Base-by-base conservation (phyloP, 2,329 filamentous ascomycete species). In the Leptographium lundbergii region DNA sequence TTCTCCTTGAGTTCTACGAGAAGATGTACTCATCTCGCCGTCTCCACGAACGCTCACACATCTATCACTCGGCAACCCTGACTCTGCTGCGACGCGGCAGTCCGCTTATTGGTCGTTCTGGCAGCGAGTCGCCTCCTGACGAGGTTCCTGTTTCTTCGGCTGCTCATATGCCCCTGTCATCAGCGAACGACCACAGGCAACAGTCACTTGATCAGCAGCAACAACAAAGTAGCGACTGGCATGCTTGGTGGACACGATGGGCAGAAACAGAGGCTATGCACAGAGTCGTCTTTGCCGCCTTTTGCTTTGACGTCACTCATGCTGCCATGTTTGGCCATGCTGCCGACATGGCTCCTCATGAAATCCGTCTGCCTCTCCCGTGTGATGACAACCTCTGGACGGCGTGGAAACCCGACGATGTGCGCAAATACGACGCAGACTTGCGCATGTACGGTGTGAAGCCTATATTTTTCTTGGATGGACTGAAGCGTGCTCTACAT, bases 251-350 rank as follows among this genome's bases (percentile, higher is more conserved):
- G 91, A 83, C 85, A 62, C 82, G 88, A 60, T 96, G 91, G 91
- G 91, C 94, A 57, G 88, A 88, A 32, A 89, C 88, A 0, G 91
- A 96, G 69, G 88, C 91, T 0, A 95, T 91, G 63, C 83, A 90
- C 61, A 80, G 91, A 57, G 89, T 89, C 2, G 90, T 91, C 0
- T 96, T 94, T 72, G 89, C 85, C 0, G 90, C 91, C 0, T 96
- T 96, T 69, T 87, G 95, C 67, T 83, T 95, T 67, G 91, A 96
- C 67, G 88, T 89, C 7, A 86, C 89, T 0, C 91, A 96, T 69
- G 90, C 90, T 1, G 91, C 88, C 25, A 94, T 96, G 84, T 96
- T 96, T 67, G 91, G 91, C 0, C 91, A 96, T 69, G 85, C 86
- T 0, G 89, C 89, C 0, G 89, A 91, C 61, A 95, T 96, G 89